phyloP scores from a whole-genome alignment of 257 asterid species.

The Voacanga thouarsii region DNA sequence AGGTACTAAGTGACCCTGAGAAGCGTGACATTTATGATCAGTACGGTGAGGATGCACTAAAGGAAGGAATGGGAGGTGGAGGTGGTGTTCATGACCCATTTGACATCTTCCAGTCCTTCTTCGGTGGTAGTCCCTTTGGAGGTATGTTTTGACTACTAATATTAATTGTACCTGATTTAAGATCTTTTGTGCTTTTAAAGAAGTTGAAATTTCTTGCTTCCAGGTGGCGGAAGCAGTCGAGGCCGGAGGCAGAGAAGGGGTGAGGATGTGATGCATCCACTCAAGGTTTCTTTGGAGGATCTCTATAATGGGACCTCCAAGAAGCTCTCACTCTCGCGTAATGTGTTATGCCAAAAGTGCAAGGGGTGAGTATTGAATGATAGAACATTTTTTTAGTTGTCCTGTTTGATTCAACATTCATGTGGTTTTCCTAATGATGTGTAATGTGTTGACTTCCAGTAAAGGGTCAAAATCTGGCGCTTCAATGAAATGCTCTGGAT shows the following conservation, averaged over 20 bases:
- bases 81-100: constrained; percentile 70
- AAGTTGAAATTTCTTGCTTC: neutral
- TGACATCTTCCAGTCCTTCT: constrained; percentile 72
- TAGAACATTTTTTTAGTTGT: neutral
- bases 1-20: constrained; percentile 73
- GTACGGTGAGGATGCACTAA: constrained; percentile 90
- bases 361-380: constrained; percentile 55
- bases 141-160: constrained; percentile 35
- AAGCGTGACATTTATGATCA: constrained; percentile 88
- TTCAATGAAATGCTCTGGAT: constrained; percentile 76
- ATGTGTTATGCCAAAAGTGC: constrained; percentile 73
- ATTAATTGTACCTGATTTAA: neutral
- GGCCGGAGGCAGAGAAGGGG: constrained; percentile 92
- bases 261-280: constrained; percentile 87
- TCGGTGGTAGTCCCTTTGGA: constrained; percentile 79
- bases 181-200: neutral
- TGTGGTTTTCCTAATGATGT: neutral
- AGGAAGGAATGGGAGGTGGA: constrained; percentile 95
- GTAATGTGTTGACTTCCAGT: constrained; percentile 32
- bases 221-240: constrained; percentile 90
- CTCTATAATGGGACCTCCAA: constrained; percentile 79
- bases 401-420: neutral
- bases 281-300: constrained; percentile 88
- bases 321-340: constrained; percentile 86
- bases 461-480: constrained; percentile 97